Evolutionary conservation across 352 stramenopile species (phyloP).

Genomic region (Phytophthora crassamura): DNA sequence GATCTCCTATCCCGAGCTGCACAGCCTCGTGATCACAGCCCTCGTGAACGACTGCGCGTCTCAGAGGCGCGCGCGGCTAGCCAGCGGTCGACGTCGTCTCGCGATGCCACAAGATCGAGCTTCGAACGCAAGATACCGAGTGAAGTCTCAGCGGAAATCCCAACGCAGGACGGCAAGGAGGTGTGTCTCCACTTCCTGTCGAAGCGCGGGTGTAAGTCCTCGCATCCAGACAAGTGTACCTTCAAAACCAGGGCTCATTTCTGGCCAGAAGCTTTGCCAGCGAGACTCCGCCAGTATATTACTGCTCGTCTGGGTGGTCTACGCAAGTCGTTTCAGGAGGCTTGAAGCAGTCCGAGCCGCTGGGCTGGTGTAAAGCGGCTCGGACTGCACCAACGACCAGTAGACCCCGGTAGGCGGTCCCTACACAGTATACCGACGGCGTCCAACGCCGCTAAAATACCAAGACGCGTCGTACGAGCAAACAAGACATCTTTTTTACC

Average conservation of each 20-base stretch:
- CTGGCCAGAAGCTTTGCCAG: background rate
- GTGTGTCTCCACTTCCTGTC: slow-evolving; percentile 20
- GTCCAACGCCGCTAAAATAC: too few species aligned
- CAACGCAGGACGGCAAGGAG: slow-evolving; percentile 13
- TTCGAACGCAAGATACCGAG: slow-evolving; percentile 9
- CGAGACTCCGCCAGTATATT: slow-evolving; percentile 15
- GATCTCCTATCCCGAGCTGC: background rate
- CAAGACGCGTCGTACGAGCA: too few species aligned
- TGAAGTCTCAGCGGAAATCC: slow-evolving; percentile 5
- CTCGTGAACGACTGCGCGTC: too few species aligned
- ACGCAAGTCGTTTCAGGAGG: background rate
- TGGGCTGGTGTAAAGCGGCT: background rate
- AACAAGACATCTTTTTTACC: too few species aligned
- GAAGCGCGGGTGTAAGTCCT: background rate
- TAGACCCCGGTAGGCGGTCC: too few species aligned
- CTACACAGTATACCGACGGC: too few species aligned
- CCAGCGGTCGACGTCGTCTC: too few species aligned
- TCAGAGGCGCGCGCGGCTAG: too few species aligned
- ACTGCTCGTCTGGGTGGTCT: slow-evolving; percentile 2
- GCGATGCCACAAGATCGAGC: background rate
- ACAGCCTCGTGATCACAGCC: background rate
- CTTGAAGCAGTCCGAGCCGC: slow-evolving; percentile 6
- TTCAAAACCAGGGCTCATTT: slow-evolving; percentile 17
- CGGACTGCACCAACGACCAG: too few species aligned
- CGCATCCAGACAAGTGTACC: slow-evolving; percentile 1